Evolutionary conservation across 2,329 filamentous ascomycete species (phyloP), one percentile per base, ranked within the genome.

Genomic region (Colletotrichum gigasporum): DNA sequence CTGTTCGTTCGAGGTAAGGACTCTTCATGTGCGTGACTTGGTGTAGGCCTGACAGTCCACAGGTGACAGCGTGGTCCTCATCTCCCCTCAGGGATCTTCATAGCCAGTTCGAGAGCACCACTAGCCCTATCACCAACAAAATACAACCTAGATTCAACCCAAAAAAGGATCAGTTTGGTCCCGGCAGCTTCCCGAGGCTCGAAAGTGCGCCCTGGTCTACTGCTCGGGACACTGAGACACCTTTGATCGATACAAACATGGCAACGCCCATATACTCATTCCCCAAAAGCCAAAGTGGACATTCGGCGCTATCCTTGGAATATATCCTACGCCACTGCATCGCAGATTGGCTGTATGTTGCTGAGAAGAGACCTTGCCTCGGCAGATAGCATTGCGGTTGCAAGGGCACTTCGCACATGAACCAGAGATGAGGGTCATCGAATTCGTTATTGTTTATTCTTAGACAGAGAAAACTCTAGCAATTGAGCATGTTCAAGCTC

Each of bases 1-100:
- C 82, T 99, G 18, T 99, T 99, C 77, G 95, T 99, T 63, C 86
- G 96, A 92, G 95, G 94, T 95, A 81, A 67, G 86, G 2, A 24
- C 7, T 20, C 24, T 7, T 37, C 3, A 3, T 11, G 14, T 9
- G 4, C n/a, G n/a, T n/a, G 20, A 44, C 8, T n/a, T 8, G 6
- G 24, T 18, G 20, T 24, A 34, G 12, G 18, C 14, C 72, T 78
- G 52, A 78, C 67, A 57, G 37, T 18, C 48, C 24, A 42, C 68
- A 92, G 90, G 90, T 68, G 90, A 92, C 71, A 91, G 90, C 63
- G 90, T 92, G 56, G 88, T 92, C 64, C 82, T 92, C 71, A 90
- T 91, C 71, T 91, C 90, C 57, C 89, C 89, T 12, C 85, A 87
- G 70, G 83, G 77, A 41, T 78, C 81, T 2, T 78, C 80, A 67